Percentiles rank a stretch among this genome's conserved stretches.
These are phyloP conservation scores for Corylus heterophylla DNA, from an alignment of 306 rosid species.

Conservation along the genomic window DNA sequence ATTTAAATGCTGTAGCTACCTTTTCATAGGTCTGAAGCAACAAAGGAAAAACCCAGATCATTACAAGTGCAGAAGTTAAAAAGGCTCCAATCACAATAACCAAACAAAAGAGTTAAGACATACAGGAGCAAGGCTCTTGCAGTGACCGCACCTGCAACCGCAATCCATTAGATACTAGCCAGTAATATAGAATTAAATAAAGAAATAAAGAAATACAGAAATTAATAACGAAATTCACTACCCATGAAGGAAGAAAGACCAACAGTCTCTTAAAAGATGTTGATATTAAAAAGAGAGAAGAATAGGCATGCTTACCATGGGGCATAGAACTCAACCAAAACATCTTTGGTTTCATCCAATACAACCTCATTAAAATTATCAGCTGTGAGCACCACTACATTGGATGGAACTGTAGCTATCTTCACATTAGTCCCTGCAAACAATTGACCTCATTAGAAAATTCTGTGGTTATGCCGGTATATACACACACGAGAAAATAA, in stretches of 20 bases:
- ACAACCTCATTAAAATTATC: conserved; percentile 77
- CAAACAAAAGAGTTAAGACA: conserved; percentile 34
- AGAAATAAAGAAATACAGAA: conserved; percentile 3
- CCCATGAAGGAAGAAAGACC: background rate
- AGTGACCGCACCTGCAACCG: conserved; percentile 86
- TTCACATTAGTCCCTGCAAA: conserved; percentile 84
- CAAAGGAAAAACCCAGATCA: conserved; percentile 19
- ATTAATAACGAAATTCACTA: background rate
- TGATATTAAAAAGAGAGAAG: conserved; percentile 11
- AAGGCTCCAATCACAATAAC: conserved; percentile 11
- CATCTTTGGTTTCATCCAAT: conserved; percentile 81
- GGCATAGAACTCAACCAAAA: conserved; percentile 95
- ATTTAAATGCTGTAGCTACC: conserved; percentile 82
- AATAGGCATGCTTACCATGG: conserved; percentile 66
- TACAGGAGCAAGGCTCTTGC: conserved; percentile 97
- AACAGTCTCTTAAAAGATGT: conserved; percentile 6
- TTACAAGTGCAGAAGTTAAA: conserved; percentile 12
- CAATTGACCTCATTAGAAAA: conserved; percentile 25
- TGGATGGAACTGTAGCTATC: conserved; percentile 70
- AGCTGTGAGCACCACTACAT: conserved; percentile 62
- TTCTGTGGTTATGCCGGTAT: background rate
- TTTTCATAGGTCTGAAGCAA: conserved; percentile 66
- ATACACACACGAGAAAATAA: conserved; percentile 3
- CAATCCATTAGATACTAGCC: conserved; percentile 27
- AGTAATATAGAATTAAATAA: background rate